Base-by-base conservation (phyloP, 106 monocot genomes). In the Gastrodia elata region DNA sequence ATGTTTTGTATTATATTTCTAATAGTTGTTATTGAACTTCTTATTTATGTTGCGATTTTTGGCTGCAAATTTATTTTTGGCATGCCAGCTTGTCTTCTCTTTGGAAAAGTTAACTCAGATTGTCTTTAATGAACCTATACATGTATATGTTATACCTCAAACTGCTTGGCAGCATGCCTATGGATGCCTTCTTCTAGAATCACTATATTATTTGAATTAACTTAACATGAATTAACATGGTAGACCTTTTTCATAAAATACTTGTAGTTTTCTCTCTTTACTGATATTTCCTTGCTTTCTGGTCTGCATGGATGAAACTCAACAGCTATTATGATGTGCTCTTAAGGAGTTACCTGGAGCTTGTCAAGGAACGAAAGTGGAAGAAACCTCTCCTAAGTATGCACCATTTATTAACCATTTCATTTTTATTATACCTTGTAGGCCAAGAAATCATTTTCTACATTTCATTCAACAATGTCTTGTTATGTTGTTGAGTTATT, bases 251-350 rank as follows among this genome's bases (percentile, higher is more conserved):
- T 52, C 3, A 22, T 22, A 8, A 4, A 5, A 52, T 52, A 52
- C 52, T n/a, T 22, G 52, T 52, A 22, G 52, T 52, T 18, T 0
- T 22, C n/a, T 18, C 5, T 22, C 52, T 22, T 22, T 52, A n/a
- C 52, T 52, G 52, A 52, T 0, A 52, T 52, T 52, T 18, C 1
- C 22, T 52, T 22, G 20, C 52, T 52, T 52, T 52, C n/a, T 52
- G 0, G 10, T 26, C 40, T 2, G 0, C 11, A 39, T 69, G 35
- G 75, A 68, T 74, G 13, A 57, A 25, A 68, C 42, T 30, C 30
- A 8, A 69, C 71, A 93, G 93, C 0, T 93, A 93, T 78, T 93
- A 93, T 71, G 93, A 93, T 68, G 81, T 82, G 25, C 79, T 93
- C 67, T 75, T 93, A 36, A 81, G 70, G 64, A 89, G 75, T 67